Evolutionary conservation across 768 basidiomycete genomes (phyloP).

Genomic region (Suillus ampliporus): DNA sequence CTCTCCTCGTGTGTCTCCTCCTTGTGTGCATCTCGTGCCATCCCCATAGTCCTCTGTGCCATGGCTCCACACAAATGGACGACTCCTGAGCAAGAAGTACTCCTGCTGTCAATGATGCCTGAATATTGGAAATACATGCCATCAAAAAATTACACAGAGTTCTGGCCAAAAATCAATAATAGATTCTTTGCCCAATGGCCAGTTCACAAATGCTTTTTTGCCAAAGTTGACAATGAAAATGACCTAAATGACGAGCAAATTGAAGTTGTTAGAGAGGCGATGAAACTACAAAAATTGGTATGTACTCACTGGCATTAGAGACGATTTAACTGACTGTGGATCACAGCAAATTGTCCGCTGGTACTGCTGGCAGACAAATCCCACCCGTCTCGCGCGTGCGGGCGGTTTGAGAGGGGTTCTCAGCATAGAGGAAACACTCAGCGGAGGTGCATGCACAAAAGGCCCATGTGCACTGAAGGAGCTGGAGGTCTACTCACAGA

Average conservation of each 20-base stretch:
- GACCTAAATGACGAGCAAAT: neutral
- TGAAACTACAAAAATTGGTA: too few relatives aligned
- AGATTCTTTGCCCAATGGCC: neutral
- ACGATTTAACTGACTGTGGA: too few relatives aligned
- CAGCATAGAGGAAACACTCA: neutral
- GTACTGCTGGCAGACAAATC: neutral
- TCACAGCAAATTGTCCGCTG: too few relatives aligned
- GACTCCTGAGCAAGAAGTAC: neutral
- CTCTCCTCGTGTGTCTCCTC: too few relatives aligned
- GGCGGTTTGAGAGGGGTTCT: neutral
- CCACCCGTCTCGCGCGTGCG: neutral
- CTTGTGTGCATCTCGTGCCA: too few relatives aligned
- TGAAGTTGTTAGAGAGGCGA: too few relatives aligned
- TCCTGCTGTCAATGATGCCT: neutral
- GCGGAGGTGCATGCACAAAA: neutral
- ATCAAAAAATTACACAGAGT: neutral
- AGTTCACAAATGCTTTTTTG: neutral
- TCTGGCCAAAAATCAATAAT: neutral
- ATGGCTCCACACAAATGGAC: too few relatives aligned
- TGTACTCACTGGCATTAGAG: too few relatives aligned
- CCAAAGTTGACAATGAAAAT: neutral
- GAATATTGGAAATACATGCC: neutral
- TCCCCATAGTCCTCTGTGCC: too few relatives aligned
- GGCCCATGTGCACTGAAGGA: neutral
- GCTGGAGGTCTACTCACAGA: neutral